Evolutionary conservation across 768 basidiomycete genomes (phyloP).

Genomic region (Rhodotorula kratochvilovae): DNA sequence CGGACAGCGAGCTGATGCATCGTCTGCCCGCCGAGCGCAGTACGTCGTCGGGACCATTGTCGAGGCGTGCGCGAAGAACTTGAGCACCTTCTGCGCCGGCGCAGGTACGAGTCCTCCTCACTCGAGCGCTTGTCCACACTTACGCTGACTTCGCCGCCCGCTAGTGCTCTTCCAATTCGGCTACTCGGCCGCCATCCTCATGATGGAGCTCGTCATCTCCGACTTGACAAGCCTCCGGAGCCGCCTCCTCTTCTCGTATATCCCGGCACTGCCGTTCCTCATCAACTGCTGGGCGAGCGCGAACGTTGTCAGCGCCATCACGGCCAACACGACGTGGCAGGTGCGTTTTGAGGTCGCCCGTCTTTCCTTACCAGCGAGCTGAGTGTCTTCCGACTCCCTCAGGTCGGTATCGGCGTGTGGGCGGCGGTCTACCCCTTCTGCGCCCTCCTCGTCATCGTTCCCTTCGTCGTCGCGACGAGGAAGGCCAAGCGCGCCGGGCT

Average conservation of each 20-base stretch:
- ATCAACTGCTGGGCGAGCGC: conserved; percentile 27
- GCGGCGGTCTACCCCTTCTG: conserved; percentile 45
- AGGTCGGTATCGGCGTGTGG: conserved; percentile 44
- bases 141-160: too few species aligned
- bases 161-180: conserved; percentile 39
- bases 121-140: too few species aligned
- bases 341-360: neutral
- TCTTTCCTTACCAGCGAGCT: too few species aligned
- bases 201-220: conserved; percentile 47
- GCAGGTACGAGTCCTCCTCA: conserved; percentile 18
- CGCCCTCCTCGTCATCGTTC: conserved; percentile 34
- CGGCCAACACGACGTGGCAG: conserved; percentile 41
- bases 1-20: neutral
- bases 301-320: conserved; percentile 38
- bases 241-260: conserved; percentile 45
- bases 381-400: neutral
- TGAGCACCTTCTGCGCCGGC: conserved; percentile 45
- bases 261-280: conserved; percentile 37
- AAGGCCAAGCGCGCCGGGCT: conserved; percentile 35
- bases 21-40: too few species aligned
- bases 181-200: conserved; percentile 42
- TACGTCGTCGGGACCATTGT: conserved; percentile 43
- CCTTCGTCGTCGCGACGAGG: conserved; percentile 39
- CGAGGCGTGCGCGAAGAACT: conserved; percentile 40
- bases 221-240: conserved; percentile 44